Percentiles rank a stretch among this genome's conserved stretches.
phyloP scores from a whole-genome alignment of 2,329 filamentous ascomycete species.

The Rachicladosporium sp. region DNA sequence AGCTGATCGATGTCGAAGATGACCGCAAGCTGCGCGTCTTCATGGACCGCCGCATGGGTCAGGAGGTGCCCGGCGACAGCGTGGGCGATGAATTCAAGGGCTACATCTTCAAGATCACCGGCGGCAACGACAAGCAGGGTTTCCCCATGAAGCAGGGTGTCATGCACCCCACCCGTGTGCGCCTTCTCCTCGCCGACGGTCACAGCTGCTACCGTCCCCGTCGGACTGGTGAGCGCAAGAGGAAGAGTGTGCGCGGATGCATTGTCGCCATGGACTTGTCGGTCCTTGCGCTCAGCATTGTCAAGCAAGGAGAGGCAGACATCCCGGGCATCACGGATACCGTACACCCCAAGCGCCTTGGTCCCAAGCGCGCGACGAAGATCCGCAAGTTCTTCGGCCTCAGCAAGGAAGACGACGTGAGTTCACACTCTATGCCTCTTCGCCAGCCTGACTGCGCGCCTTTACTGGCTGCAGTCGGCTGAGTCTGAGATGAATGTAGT shows the following conservation, averaged over 20 bases:
- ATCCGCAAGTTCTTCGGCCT: constrained; percentile 99
- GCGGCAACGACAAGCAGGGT: constrained; percentile 99
- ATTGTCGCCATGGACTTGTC: constrained; percentile 94
- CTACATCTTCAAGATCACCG: constrained; percentile 99
- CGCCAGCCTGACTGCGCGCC: constrained; percentile 31
- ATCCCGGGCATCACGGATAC: constrained; percentile 94
- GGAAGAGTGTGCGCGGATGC: constrained; percentile 97
- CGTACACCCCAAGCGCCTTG: constrained; percentile 97
- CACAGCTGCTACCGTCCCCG: constrained; percentile 99
- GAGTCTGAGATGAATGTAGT: constrained; percentile 19
- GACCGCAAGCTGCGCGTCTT: constrained; percentile 98
- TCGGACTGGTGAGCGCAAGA: constrained; percentile 96
- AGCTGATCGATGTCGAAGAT: constrained; percentile 98
- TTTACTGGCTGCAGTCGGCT: constrained; percentile 12
- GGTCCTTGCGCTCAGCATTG: constrained; percentile 84
- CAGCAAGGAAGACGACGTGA: constrained; percentile 99
- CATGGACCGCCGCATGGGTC: constrained; percentile 96
- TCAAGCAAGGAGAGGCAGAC: constrained; percentile 95
- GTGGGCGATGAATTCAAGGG: constrained; percentile 99
- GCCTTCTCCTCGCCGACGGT: constrained; percentile 86
- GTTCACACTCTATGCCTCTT: constrained; percentile 49
- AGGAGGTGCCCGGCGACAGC: constrained; percentile 84
- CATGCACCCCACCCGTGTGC: constrained; percentile 97
- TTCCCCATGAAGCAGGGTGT: constrained; percentile 99
- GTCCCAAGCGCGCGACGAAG: constrained; percentile 99